These are phyloP conservation scores for Lasiodiplodia sp. DNA, from an alignment of 2,329 filamentous ascomycete species.

Conservation along the genomic window DNA sequence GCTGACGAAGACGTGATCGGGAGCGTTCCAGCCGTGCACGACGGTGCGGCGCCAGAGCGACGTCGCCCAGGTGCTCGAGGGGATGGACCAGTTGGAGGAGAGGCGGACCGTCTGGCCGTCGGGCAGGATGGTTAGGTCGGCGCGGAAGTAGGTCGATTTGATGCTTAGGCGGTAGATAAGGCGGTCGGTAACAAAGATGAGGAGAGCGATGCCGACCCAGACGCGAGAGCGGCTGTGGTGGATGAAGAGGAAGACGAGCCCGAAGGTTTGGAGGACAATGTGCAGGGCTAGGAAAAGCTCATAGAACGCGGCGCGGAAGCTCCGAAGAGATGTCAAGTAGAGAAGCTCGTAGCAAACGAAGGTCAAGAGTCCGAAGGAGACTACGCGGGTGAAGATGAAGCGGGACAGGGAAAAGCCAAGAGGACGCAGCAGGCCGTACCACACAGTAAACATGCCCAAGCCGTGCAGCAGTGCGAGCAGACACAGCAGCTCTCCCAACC, in stretches of 20 bases:
- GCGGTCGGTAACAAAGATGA: constrained; percentile 66
- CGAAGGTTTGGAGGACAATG: constrained; percentile 63
- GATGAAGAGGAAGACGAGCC: constrained; percentile 65
- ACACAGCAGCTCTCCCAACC: constrained; percentile 68
- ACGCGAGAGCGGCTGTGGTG: constrained; percentile 62
- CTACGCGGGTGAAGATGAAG: constrained; percentile 61
- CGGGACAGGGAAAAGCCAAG: constrained; percentile 57
- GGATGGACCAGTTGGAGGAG: constrained; percentile 54
- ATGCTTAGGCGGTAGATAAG: constrained; percentile 64
- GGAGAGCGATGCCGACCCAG: constrained; percentile 62
- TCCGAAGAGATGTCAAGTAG: constrained; percentile 67
- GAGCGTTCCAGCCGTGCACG: constrained; percentile 63
- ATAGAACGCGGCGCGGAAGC: constrained; percentile 67
- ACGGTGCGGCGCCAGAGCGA: constrained; percentile 44
- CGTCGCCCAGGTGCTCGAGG: constrained; percentile 30
- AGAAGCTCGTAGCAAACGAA: constrained; percentile 67
- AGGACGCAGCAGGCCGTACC: constrained; percentile 60
- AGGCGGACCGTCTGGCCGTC: constrained; percentile 64
- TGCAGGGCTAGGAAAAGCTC: constrained; percentile 69
- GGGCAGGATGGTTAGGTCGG: constrained; percentile 61
- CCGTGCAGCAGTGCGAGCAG: constrained; percentile 66
- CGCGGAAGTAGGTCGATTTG: constrained; percentile 58
- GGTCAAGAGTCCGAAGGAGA: constrained; percentile 62
- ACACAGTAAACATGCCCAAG: constrained; percentile 61
- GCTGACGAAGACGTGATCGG: constrained; percentile 70